phyloP scores from a whole-genome alignment of 2,329 filamentous ascomycete genomes.

The Phaeomoniella chlamydospora region DNA sequence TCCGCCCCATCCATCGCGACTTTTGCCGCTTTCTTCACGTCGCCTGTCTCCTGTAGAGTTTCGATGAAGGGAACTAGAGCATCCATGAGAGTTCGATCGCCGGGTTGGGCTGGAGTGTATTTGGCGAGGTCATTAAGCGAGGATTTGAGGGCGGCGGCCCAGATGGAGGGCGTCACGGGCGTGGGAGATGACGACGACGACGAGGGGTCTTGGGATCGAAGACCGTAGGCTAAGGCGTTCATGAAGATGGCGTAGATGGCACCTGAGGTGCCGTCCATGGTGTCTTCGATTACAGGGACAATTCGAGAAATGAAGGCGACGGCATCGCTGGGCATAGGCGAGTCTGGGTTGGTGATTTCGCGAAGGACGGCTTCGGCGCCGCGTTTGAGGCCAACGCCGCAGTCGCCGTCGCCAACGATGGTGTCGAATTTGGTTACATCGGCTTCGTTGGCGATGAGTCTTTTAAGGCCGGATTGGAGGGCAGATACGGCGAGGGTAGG shows the following conservation, averaged over 20 bases:
- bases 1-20: constrained; percentile 65
- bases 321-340: constrained; percentile 38
- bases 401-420: constrained; percentile 81
- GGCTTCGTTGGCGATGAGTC: constrained; percentile 48
- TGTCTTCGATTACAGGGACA: constrained; percentile 49
- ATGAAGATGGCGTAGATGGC: constrained; percentile 79
- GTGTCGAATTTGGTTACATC: constrained; percentile 58
- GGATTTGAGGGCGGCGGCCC: constrained; percentile 55
- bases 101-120: constrained; percentile 81
- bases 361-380: constrained; percentile 55
- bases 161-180: constrained; percentile 34
- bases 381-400: constrained; percentile 71
- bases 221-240: constrained; percentile 63
- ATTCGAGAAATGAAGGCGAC: constrained; percentile 46
- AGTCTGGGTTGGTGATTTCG: constrained; percentile 22
- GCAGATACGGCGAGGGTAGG: constrained; percentile 33
- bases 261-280: constrained; percentile 64
- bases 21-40: constrained; percentile 57
- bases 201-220: constrained; percentile 36
- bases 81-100: constrained; percentile 83
- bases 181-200: constrained; percentile 27
- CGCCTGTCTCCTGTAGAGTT: constrained; percentile 47
- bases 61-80: constrained; percentile 79
- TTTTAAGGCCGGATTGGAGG: constrained; percentile 39
- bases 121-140: constrained; percentile 57